Conservation (phyloP, 2,329 filamentous ascomycete genomes). For the Mollisiaceae sp. region DNA sequence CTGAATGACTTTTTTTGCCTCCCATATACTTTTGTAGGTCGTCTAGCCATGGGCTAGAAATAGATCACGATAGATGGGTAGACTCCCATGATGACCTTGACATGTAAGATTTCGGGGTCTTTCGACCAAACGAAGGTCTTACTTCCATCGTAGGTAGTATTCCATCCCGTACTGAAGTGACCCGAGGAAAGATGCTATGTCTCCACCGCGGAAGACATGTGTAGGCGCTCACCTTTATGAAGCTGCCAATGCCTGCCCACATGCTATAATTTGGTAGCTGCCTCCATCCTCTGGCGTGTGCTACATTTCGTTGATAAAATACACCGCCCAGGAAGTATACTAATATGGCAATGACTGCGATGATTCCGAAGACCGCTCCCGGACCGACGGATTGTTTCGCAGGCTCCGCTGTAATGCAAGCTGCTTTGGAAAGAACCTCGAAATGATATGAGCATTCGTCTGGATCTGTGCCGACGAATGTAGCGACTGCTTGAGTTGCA, state of each 20-base stretch:
- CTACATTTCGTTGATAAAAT: conserved; percentile 93
- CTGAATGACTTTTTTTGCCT: neutral
- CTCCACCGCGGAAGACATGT: conserved; percentile 38
- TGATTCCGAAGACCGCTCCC: conserved; percentile 84
- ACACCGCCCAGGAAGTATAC: conserved; percentile 93
- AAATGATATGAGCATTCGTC: conserved; percentile 97
- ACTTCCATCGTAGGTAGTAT: conserved; percentile 42
- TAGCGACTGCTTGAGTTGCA: conserved; percentile 69
- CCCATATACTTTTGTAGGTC: conserved; percentile 13
- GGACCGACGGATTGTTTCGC: conserved; percentile 75
- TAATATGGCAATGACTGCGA: conserved; percentile 74
- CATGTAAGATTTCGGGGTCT: conserved; percentile 31
- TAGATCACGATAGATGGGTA: conserved; percentile 34
- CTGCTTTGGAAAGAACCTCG: conserved; percentile 84
- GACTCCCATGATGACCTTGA: conserved; percentile 38
- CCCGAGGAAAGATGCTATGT: conserved; percentile 37
- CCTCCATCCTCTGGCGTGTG: conserved; percentile 92
- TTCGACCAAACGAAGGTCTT: conserved; percentile 31
- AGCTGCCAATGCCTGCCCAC: conserved; percentile 87
- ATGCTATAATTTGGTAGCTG: conserved; percentile 93
- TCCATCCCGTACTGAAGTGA: conserved; percentile 41
- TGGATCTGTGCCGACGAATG: conserved; percentile 81
- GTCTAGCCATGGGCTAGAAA: conserved; percentile 23
- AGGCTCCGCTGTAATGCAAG: conserved; percentile 72
- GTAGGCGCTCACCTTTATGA: conserved; percentile 70